phyloP scores from a whole-genome alignment of 495 filamentous ascomycete species.

The Daldinia caldariorum region DNA sequence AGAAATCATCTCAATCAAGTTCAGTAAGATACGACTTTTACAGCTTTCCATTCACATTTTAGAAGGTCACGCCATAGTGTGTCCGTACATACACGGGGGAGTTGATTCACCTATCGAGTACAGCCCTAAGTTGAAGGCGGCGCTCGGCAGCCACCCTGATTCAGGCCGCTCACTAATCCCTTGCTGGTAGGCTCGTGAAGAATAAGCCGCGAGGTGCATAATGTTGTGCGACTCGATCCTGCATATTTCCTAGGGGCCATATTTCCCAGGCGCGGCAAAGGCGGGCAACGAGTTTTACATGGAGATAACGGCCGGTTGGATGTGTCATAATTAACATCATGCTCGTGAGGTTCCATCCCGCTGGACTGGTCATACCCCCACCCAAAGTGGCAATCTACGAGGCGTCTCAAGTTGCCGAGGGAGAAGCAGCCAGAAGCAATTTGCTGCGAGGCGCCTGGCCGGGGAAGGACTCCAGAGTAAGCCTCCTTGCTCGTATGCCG shows the following conservation, averaged over 20 bases:
- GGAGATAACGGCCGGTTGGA: slow-evolving; percentile 14
- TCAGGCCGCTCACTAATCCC: slow-evolving; percentile 9
- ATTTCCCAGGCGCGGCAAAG: slow-evolving; percentile 18
- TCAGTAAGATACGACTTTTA: neutral
- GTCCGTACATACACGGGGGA: neutral
- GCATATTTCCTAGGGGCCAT: slow-evolving; percentile 25
- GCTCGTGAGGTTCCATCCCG: slow-evolving; percentile 11
- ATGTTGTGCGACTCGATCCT: slow-evolving; percentile 43
- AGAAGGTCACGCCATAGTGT: slow-evolving; percentile 1
- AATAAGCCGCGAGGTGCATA: slow-evolving; percentile 17
- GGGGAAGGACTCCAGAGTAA: slow-evolving; percentile 8
- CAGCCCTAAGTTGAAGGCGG: slow-evolving; percentile 13
- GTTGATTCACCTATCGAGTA: slow-evolving; percentile 11
- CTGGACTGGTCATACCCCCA: slow-evolving; percentile 16
- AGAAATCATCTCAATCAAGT: neutral
- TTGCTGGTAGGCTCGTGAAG: slow-evolving; percentile 21
- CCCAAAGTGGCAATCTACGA: slow-evolving; percentile 13
- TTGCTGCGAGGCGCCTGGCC: slow-evolving; percentile 28
- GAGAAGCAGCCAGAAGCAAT: slow-evolving; percentile 16
- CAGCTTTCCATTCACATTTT: neutral
- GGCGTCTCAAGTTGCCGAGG: slow-evolving; percentile 18
- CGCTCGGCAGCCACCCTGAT: slow-evolving; percentile 2
- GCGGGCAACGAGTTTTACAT: slow-evolving; percentile 21
- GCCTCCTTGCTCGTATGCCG: neutral
- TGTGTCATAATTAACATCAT: slow-evolving; percentile 8